Conservation (phyloP, 495 filamentous ascomycete genomes). For the Cryomyces minteri region DNA sequence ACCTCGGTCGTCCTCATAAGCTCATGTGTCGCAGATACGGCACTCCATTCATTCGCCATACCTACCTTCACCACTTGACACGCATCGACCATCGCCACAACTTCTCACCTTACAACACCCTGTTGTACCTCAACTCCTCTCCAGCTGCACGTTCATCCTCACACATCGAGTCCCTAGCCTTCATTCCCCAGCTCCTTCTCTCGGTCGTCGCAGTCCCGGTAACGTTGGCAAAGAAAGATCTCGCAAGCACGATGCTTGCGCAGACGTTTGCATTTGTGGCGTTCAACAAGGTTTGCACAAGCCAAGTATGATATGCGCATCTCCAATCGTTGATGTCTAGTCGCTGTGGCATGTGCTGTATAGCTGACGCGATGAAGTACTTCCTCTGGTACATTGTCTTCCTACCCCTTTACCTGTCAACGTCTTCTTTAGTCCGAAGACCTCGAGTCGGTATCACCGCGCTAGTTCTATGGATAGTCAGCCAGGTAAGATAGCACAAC, state of each 20-base stretch:
- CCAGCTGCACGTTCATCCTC: slow-evolving; percentile 18
- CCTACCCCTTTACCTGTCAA: slow-evolving; percentile 75
- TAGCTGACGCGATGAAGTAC: slow-evolving; percentile 37
- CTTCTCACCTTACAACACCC: slow-evolving; percentile 87
- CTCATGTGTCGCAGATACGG: slow-evolving; percentile 35
- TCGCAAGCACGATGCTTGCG: slow-evolving; percentile 83
- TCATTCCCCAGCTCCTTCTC: slow-evolving; percentile 69
- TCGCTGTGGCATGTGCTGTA: too few species aligned
- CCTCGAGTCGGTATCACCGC: slow-evolving; percentile 42
- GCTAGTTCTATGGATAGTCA: slow-evolving; percentile 48
- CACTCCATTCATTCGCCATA: slow-evolving; percentile 63
- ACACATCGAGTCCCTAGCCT: slow-evolving; percentile 62
- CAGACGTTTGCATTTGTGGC: slow-evolving; percentile 95
- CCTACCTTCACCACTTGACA: slow-evolving; percentile 79
- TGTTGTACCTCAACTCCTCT: slow-evolving; percentile 70
- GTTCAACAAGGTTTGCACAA: slow-evolving; percentile 97
- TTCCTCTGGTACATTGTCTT: slow-evolving; percentile 96
- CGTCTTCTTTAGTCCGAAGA: slow-evolving; percentile 45
- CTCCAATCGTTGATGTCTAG: too few species aligned
- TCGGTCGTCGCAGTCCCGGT: slow-evolving; percentile 62
- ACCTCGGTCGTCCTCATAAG: not conserved
- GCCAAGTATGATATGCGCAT: slow-evolving; percentile 45
- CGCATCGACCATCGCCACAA: slow-evolving; percentile 96
- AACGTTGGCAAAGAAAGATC: slow-evolving; percentile 60
- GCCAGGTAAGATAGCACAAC: slow-evolving; percentile 29